A percentile compares a stretch with the other conserved stretches of the same genome.
Evolutionary conservation across 108 stramenopile genomes (phyloP).

Genomic region (Nitzschia palea): DNA sequence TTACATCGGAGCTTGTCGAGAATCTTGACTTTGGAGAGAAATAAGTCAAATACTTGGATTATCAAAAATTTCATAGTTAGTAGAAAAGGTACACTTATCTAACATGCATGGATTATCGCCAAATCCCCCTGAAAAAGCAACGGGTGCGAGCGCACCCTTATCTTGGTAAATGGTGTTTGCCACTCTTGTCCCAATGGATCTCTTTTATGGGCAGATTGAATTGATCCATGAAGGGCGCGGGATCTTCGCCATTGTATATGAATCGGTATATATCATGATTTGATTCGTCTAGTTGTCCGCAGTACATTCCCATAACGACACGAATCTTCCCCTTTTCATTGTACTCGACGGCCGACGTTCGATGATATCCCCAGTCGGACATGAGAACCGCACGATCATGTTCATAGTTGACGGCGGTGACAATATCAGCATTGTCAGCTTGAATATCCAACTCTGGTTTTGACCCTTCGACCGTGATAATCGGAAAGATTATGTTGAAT

Average conservation of each 20-base stretch:
- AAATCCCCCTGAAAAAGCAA: too few species aligned
- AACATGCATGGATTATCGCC: too few species aligned
- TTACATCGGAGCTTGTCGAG: constrained; percentile 1
- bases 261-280: constrained; percentile 43
- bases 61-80: too few species aligned
- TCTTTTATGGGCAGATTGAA: constrained; percentile 16
- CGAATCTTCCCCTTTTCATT: constrained; percentile 33
- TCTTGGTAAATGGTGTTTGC: background rate
- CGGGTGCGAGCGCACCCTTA: background rate
- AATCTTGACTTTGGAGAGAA: background rate
- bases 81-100: too few species aligned
- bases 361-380: constrained; percentile 53
- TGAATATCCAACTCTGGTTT: constrained; percentile 57
- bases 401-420: constrained; percentile 47
- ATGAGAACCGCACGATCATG: constrained; percentile 49
- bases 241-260: constrained; percentile 55
- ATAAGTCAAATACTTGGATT: too few species aligned
- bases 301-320: constrained; percentile 49
- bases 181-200: background rate
- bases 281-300: constrained; percentile 49
- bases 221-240: constrained; percentile 53
- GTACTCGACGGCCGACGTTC: constrained; percentile 42
- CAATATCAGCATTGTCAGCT: constrained; percentile 48
- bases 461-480: constrained; percentile 43
- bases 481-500: constrained; percentile 64